phyloP scores from a whole-genome alignment of 129 eudicot species.

The Silybum marianum region DNA sequence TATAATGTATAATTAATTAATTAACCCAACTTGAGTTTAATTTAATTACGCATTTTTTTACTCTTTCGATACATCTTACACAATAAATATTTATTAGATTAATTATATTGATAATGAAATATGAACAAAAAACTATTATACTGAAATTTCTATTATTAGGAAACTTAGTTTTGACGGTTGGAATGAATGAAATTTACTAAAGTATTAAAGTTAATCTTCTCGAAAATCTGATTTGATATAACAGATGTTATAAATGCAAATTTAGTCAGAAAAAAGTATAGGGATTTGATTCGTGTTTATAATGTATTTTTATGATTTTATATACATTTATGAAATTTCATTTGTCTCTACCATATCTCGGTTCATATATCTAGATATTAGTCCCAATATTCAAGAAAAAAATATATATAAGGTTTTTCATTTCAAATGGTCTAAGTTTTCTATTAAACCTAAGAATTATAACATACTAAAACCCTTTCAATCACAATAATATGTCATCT shows the following conservation, averaged over 20 bases:
- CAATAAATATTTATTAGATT: background rate
- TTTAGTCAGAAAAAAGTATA: background rate
- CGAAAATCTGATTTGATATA: background rate
- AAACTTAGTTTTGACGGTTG: background rate
- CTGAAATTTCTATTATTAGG: background rate
- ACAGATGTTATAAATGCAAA: background rate
- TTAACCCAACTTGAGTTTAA: background rate
- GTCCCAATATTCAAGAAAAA: background rate
- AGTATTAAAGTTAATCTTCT: background rate
- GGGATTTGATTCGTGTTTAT: background rate
- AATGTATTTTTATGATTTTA: background rate
- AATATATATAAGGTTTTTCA: background rate
- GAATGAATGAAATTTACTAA: background rate
- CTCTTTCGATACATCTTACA: background rate
- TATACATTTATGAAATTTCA: background rate
- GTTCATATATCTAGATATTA: background rate
- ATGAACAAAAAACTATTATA: too few species aligned
- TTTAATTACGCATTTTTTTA: too few species aligned
- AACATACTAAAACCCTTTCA: background rate
- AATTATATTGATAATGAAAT: too few species aligned
- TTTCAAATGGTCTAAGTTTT: background rate
- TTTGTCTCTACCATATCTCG: background rate
- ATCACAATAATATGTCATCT: background rate
- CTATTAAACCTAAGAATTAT: background rate
- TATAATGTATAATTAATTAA: background rate